A percentile compares a stretch with the other conserved stretches of the same genome.
Conservation (phyloP, 352 stramenopile species). For the Blastocystis sp. region DNA sequence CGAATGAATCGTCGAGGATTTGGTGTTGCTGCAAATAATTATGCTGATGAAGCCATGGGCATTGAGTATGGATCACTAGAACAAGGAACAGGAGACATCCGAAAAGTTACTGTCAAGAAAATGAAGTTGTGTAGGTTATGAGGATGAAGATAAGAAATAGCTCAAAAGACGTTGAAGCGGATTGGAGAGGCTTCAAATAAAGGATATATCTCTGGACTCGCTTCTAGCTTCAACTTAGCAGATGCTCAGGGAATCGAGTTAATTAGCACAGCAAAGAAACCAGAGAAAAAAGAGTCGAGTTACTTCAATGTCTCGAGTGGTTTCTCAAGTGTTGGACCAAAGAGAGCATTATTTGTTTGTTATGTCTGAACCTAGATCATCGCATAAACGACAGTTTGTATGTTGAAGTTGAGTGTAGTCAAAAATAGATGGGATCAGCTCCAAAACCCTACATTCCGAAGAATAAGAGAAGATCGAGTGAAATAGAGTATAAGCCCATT, state of each 20-base stretch:
- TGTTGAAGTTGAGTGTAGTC: background rate
- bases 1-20: slow-evolving; percentile 92
- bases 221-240: slow-evolving; percentile 49
- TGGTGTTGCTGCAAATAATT: slow-evolving; percentile 86
- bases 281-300: slow-evolving; percentile 23
- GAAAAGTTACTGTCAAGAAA: slow-evolving; percentile 59
- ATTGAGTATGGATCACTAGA: slow-evolving; percentile 86
- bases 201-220: slow-evolving; percentile 58
- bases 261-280: slow-evolving; percentile 53
- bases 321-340: slow-evolving; percentile 63
- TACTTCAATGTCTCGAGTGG: slow-evolving; percentile 56
- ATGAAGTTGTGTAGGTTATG: slow-evolving; percentile 65
- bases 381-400: background rate
- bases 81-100: slow-evolving; percentile 68
- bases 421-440: background rate
- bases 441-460: background rate
- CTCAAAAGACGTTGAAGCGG: slow-evolving; percentile 42
- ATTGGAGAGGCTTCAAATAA: slow-evolving; percentile 12
- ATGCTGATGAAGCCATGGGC: slow-evolving; percentile 97
- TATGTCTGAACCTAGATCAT: background rate
- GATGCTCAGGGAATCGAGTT: slow-evolving; percentile 64
- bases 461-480: too few species aligned
- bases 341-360: slow-evolving; percentile 45
- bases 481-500: too few species aligned
- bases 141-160: background rate